Base-by-base conservation (phyloP, 306 rosid genomes). In the Rosa chinensis region DNA sequence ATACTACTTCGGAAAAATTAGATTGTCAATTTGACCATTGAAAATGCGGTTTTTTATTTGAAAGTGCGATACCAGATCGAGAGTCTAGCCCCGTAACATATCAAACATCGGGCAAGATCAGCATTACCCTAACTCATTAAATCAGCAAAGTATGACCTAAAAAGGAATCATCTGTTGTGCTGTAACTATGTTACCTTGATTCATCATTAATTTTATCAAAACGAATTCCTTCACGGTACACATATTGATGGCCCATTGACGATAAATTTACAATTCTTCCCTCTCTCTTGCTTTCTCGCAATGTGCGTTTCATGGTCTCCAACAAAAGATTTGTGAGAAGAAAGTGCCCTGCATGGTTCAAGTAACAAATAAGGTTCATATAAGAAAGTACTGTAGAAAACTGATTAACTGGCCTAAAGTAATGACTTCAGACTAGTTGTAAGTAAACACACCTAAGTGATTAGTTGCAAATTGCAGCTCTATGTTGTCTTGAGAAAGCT, bases 381-480 rank as follows among this genome's bases (percentile, higher is more conserved):
- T 5, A 6, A 70, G 53, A 0, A 7, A 70, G 12, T n/a, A n/a
- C 11, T 9, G 28, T 32, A 1, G 42, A 49, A 28, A 14, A 28
- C 23, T 47, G 58, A 47, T n/a, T 7, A 28, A 45, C 16, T 70
- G 18, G 21, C 10, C 40, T 44, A 25, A 2, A 14, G 5, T 17
- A 47, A 14, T 1, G 13, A 48, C 18, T 48, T 32, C 5, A 50
- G 13, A 13, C 3, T 0, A 3, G 14, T 17, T 32, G 25, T 9
- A 72, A 9, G 64, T n/a, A 35, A 11, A 53, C 81, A 20, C 82
- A 90, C 97, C 92, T 75, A 94, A 77, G 83, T 94, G 97, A 85
- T 94, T 94, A 69, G 92, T 90, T 71, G 98, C 96, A 79, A 92
- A 92, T 78, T 94, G 97, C 82, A 90, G 75, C 73, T 90, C 97